Evolutionary conservation across 2,329 filamentous ascomycete genomes (phyloP), one percentile per base, ranked within the genome.

Genomic region (Fusarium papillatum): DNA sequence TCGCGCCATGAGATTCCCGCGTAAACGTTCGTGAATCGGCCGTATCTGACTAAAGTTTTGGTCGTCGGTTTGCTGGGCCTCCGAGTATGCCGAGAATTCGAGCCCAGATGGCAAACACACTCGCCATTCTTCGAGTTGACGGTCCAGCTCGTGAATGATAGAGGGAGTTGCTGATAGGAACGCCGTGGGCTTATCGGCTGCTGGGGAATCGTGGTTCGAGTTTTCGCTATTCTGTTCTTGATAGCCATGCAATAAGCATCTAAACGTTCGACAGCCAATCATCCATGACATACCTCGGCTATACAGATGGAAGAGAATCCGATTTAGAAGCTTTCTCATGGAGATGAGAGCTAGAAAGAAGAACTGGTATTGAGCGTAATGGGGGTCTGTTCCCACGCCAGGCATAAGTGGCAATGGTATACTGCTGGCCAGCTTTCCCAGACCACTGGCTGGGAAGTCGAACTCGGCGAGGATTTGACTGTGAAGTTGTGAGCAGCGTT

Each of bases 271-370:
- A 26, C 5, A 16, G 16, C 22, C 9, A 11, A 16, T 16, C 17
- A 26, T 4, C 0, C 3, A 4, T 34, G 9, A 2, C 34, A 2
- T 60, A 75, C 72, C 67, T 63, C 70, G 36, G 31, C 59, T 70
- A 9, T 73, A 76, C 4, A 76, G 65, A n/a, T 76, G 72, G 10
- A 71, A 76, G 0, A 69, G 60, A 34, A 76, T 73, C 10, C 70
- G 53, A 8, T 76, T 76, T 2, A 76, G 55, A 3, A 76, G 34
- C n/a, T 71, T 68, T 22, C 74, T 60, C 70, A 73, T 75, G 0
- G 74, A 72, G 14, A 76, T 71, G 2, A 75, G 69, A 3, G 72
- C 72, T 5, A 76, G 19, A 22, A 76, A 76, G 62, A 75, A 76
- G 31, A 75, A 69, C 16, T 72, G 74, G 10, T 76, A 71, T 31